Evolutionary conservation across 2,329 filamentous ascomycete species (phyloP).

Genomic region (Lachnellula hyalina): DNA sequence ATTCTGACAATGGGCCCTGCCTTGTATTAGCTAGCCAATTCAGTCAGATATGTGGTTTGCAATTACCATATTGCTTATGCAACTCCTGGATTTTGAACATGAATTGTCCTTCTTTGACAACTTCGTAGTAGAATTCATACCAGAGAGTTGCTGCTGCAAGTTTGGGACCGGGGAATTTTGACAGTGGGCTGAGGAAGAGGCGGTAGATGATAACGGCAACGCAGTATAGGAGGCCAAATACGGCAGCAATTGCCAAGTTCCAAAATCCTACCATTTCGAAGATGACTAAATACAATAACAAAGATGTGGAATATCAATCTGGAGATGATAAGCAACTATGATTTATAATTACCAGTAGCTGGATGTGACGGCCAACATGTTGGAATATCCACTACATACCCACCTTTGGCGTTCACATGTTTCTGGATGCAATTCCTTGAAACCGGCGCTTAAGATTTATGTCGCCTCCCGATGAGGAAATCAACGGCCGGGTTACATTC

Average conservation of each 20-base stretch:
- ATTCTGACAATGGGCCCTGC: constrained; percentile 7
- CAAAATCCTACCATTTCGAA: too few relatives aligned
- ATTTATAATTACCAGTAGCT: too few relatives aligned
- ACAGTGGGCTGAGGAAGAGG: constrained; percentile 29
- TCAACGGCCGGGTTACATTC: too few relatives aligned
- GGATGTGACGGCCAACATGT: too few relatives aligned
- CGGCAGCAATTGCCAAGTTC: background rate
- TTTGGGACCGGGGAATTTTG: constrained; percentile 27
- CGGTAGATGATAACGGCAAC: constrained; percentile 15
- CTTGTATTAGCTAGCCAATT: background rate
- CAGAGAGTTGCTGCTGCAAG: constrained; percentile 19
- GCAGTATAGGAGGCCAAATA: background rate
- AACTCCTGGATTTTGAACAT: constrained; percentile 9
- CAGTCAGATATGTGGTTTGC: background rate
- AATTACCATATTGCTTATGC: constrained; percentile 14
- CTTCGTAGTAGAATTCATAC: constrained; percentile 27
- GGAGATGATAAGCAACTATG: too few relatives aligned
- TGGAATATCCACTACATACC: too few relatives aligned
- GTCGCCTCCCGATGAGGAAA: too few relatives aligned
- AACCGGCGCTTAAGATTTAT: too few relatives aligned
- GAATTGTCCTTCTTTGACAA: constrained; percentile 15
- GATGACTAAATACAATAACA: too few relatives aligned
- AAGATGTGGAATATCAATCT: too few relatives aligned
- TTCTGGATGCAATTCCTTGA: too few relatives aligned
- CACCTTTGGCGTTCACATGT: too few relatives aligned